Evolutionary conservation across 306 rosid species (phyloP), one percentile per base, ranked within the genome.

Genomic region (Trifolium pratense): DNA sequence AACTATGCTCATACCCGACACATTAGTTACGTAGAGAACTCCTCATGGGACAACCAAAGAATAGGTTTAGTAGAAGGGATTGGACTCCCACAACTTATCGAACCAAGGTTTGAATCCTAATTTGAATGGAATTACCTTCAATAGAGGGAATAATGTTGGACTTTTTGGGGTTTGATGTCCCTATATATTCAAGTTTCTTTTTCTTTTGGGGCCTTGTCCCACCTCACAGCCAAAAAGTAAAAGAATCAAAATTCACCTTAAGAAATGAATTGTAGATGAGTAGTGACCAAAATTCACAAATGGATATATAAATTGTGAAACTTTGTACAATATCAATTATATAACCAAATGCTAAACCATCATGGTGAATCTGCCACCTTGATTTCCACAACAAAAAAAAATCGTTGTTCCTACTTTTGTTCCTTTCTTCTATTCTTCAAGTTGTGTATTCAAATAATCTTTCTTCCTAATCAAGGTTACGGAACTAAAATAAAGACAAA

Each of bases 341-440:
- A 11, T 17, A 69, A 52, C 49, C 11, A 26, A 45, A 14, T 15
- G 58, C 42, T n/a, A 67, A 65, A 67, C 14, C 57, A 31, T 48
- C 45, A 68, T 29, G 45, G 45, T 25, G 13, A 36, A 56, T 66
- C 69, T 18, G 12, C 20, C 63, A 9, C 57, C 57, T 59, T 49
- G 18, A 36, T n/a, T 77, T 49, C 48, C 81, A 34, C 34, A 32
- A 16, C n/a, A 51, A 59, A 67, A 29, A 73, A 57, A 20, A 20
- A 46, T 48, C 63, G 46, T 9, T 77, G 65, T 46, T 68, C 34
- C 55, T 45, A 29, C 10, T n/a, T 23, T 59, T 46, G 48, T 36
- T 69, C 71, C 66, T 37, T 60, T 69, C 55, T 76, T 60, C 58
- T 70, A 58, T 26, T 68, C 51, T 70, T 56, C 60, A 18, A 12